Percentiles rank a stretch among this genome's conserved stretches.
phyloP scores from a whole-genome alignment of 2,329 filamentous ascomycete genomes.

The Aspergillus hiratsukae region DNA sequence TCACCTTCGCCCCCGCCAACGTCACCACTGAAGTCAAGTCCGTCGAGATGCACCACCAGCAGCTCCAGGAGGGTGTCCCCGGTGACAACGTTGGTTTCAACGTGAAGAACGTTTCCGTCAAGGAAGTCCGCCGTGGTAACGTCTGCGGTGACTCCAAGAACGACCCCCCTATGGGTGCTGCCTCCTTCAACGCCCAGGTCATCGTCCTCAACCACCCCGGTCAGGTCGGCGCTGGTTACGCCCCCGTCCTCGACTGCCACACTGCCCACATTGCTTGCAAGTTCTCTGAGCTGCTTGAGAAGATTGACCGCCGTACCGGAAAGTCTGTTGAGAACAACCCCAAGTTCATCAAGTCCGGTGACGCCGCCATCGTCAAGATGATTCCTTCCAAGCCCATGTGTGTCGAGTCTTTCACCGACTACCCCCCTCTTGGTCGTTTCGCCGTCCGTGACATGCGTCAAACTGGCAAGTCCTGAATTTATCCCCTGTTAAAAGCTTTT shows the following conservation, averaged over 20 bases:
- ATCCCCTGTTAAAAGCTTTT: too few species aligned
- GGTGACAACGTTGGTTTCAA: conserved; percentile 99
- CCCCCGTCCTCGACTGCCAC: conserved; percentile 99
- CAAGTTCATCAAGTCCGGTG: conserved; percentile 99
- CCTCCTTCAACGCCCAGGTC: conserved; percentile 99
- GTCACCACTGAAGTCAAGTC: conserved; percentile 99
- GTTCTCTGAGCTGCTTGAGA: conserved; percentile 98
- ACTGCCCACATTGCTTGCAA: conserved; percentile 99
- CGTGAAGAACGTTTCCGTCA: conserved; percentile 99
- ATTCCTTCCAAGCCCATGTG: conserved; percentile 99
- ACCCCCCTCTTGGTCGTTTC: conserved; percentile 99
- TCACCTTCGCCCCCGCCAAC: conserved; percentile 97
- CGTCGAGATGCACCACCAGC: conserved; percentile 99
- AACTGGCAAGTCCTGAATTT: too few species aligned
- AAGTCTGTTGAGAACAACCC: conserved; percentile 87
- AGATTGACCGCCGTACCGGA: conserved; percentile 99
- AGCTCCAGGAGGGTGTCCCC: conserved; percentile 88
- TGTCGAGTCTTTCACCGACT: conserved; percentile 99
- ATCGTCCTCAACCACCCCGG: conserved; percentile 99
- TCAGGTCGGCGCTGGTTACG: conserved; percentile 98
- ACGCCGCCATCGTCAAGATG: conserved; percentile 99
- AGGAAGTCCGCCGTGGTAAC: conserved; percentile 99
- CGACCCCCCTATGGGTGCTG: conserved; percentile 84
- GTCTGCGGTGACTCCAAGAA: conserved; percentile 99
- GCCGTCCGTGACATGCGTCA: conserved; percentile 91